Conservation (phyloP, 2,329 filamentous ascomycete genomes). For the Lasiodiplodia sp. region DNA sequence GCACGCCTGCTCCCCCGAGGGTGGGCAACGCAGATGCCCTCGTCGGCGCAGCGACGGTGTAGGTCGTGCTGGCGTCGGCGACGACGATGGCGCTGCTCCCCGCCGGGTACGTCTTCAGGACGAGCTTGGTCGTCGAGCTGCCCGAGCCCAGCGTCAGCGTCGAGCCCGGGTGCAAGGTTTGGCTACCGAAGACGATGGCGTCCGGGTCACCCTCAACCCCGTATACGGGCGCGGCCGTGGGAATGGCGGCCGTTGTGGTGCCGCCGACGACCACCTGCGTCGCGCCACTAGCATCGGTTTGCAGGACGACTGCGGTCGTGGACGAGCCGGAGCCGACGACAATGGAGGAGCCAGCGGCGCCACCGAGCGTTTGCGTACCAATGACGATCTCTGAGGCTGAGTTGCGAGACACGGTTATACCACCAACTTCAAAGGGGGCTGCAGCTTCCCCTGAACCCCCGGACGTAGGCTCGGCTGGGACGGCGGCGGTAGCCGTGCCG, state of each 20-base stretch:
- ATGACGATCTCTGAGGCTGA: slow-evolving; percentile 14
- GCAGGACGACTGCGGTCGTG: slow-evolving; percentile 13
- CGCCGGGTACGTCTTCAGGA: slow-evolving; percentile 1
- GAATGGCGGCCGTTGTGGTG: neutral
- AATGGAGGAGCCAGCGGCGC: slow-evolving; percentile 3
- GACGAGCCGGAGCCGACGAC: slow-evolving; percentile 10
- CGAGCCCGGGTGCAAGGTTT: slow-evolving; percentile 38
- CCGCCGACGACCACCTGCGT: slow-evolving; percentile 19
- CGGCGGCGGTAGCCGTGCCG: neutral
- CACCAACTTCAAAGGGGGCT: slow-evolving; percentile 8
- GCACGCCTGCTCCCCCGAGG: neutral
- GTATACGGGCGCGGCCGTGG: neutral
- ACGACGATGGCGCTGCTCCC: slow-evolving; percentile 7
- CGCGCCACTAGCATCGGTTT: neutral
- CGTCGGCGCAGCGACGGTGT: slow-evolving; percentile 13
- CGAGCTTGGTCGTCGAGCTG: slow-evolving; percentile 36
- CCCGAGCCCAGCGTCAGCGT: slow-evolving; percentile 39
- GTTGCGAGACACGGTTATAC: slow-evolving; percentile 17
- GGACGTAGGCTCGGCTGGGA: neutral
- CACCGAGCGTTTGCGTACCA: slow-evolving; percentile 6
- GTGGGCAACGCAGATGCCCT: neutral
- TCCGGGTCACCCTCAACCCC: neutral
- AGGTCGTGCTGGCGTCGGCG: slow-evolving; percentile 2
- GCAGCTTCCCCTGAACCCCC: neutral
- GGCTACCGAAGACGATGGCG: neutral